phyloP scores from a whole-genome alignment of 108 stramenopile species.

The Nitzschia sp. region DNA sequence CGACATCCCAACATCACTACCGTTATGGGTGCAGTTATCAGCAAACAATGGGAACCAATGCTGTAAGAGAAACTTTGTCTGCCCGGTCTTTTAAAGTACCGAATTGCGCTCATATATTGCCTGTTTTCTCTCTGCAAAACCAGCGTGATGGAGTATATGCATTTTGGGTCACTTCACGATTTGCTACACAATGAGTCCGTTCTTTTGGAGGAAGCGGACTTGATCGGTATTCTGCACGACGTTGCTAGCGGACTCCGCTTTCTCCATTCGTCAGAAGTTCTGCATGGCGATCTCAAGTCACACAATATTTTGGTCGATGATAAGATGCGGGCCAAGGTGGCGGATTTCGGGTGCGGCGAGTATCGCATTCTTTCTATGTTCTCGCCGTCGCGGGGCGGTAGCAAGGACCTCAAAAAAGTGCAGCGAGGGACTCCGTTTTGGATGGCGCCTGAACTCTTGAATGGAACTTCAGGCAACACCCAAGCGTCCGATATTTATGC shows the following conservation, averaged over 20 bases:
- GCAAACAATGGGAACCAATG: constrained; percentile 22
- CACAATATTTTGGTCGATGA: constrained; percentile 64
- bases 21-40: constrained; percentile 30
- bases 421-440: constrained; percentile 45
- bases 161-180: constrained; percentile 44
- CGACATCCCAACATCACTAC: constrained; percentile 64
- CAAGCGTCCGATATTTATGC: constrained; percentile 55
- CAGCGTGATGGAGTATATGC: background rate
- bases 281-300: constrained; percentile 59
- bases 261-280: constrained; percentile 54
- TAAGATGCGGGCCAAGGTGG: constrained; percentile 59
- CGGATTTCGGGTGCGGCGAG: constrained; percentile 76
- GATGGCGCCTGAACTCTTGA: constrained; percentile 87
- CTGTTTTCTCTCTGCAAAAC: too few relatives aligned
- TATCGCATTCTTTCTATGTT: too few relatives aligned
- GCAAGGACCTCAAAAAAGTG: constrained; percentile 65
- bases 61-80: too few relatives aligned
- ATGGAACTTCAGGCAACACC: constrained; percentile 43
- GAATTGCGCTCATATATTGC: too few relatives aligned
- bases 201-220: constrained; percentile 38
- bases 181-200: constrained; percentile 69
- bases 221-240: constrained; percentile 52
- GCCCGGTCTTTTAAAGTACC: too few relatives aligned
- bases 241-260: constrained; percentile 57
- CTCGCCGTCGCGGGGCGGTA: too few relatives aligned